Base-by-base conservation (phyloP, 2,329 filamentous ascomycete genomes). In the Clarireedia sp. region DNA sequence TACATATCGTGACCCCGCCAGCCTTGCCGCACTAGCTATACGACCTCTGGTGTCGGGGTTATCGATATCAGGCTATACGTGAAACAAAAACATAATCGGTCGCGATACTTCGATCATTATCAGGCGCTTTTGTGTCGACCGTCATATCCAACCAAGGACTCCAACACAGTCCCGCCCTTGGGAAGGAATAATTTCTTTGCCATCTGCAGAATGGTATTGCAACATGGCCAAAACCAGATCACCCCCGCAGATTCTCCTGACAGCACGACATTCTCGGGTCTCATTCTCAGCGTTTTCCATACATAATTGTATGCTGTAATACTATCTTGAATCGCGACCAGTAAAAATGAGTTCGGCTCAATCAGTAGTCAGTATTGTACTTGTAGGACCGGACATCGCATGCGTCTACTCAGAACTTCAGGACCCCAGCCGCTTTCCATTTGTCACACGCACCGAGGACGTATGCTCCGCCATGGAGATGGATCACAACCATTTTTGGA, bases 381-480 rank as follows among this genome's bases (percentile, higher is more conserved):
- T 14, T 36, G 29, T 55, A 78, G 73, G 72, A 38, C 46, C 26
- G 55, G 77, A 71, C 41, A 77, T 63, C 51, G 72, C 75, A 58
- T 1, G 64, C 69, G 51, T 66, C 63, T 10, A 68, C 66, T 5
- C 62, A 54, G 59, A 66, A 69, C 1, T 69, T 69, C 5, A 63
- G 38, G 48, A 17, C 23, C 24, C 24, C 62, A 50, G 68, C 69
- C 38, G 57, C 57, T 9, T 66, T 69, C 23, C 73, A 61, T n/a
- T 71, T 19, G 2, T 9, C 49, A 7, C 4, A 12, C 74, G 55
- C 71, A 45, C 72, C 74, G 19, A 71, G 63, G 1, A 76, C 71
- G 60, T 71, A 78, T 1, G 72, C 75, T 45, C 76, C 76, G 48
- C 75, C 75, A 62, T 78, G 75, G 55, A 77, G 68, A 57, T 78